Percentiles rank a stretch among this genome's conserved stretches.
These are phyloP conservation scores for Phylloporus arenicola DNA, from an alignment of 768 basidiomycete genomes.

Conservation along the genomic window DNA sequence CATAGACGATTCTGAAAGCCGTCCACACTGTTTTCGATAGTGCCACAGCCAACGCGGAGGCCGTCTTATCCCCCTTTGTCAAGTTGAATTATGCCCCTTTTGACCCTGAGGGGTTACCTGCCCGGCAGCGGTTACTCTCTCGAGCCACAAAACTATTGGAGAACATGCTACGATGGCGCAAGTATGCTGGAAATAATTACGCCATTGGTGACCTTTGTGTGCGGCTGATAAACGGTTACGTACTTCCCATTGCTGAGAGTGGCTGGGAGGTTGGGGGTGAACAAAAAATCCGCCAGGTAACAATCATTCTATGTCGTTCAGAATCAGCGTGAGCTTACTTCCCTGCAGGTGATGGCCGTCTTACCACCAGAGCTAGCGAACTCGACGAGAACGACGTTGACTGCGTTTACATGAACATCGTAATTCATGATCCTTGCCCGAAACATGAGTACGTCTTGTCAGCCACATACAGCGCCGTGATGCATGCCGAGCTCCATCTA, in stretches of 20 bases:
- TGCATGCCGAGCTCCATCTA: slow-evolving; percentile 19
- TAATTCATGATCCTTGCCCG: slow-evolving; percentile 9
- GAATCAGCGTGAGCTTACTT: slow-evolving; percentile 2
- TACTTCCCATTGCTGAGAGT: slow-evolving; percentile 61
- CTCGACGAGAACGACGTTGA: slow-evolving; percentile 16
- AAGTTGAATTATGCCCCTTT: slow-evolving; percentile 46
- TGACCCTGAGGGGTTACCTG: slow-evolving; percentile 68
- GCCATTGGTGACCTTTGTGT: slow-evolving; percentile 51
- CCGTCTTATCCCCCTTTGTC: slow-evolving; percentile 46
- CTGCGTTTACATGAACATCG: slow-evolving; percentile 1
- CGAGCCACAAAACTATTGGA: slow-evolving; percentile 65
- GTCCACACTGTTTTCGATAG: slow-evolving; percentile 47
- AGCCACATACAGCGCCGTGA: neutral
- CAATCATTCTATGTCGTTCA: slow-evolving; percentile 2
- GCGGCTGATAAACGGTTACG: slow-evolving; percentile 51
- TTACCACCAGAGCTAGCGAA: slow-evolving; percentile 25
- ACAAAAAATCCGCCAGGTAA: slow-evolving; percentile 56
- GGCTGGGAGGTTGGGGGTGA: slow-evolving; percentile 90
- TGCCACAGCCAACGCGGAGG: slow-evolving; percentile 48
- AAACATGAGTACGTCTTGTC: slow-evolving; percentile 6
- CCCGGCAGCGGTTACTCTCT: slow-evolving; percentile 64
- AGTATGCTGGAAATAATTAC: slow-evolving; percentile 58
- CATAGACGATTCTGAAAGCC: slow-evolving; percentile 54
- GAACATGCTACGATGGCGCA: slow-evolving; percentile 74
- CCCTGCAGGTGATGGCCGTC: slow-evolving; percentile 18